phyloP scores from a whole-genome alignment of 1,139 yeast genomes.

The Wickerhamomyces sp. region DNA sequence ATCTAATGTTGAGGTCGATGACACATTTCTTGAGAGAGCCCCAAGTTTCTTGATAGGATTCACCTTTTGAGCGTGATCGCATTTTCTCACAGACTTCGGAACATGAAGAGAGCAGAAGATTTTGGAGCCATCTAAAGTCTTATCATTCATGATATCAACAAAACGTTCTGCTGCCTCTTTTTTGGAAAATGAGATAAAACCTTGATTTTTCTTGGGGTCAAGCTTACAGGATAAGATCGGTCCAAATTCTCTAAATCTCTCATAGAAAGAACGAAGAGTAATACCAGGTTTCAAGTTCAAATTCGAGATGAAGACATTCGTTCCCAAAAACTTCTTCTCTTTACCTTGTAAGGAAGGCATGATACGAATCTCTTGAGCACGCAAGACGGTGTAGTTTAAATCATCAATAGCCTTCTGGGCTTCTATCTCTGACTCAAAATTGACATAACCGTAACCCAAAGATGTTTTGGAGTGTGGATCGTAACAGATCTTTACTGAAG shows the following conservation, averaged over 20 bases:
- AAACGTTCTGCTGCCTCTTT: constrained; percentile 35
- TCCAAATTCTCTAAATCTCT: constrained; percentile 36
- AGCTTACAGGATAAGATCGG: constrained; percentile 41
- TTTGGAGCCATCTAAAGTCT: constrained; percentile 25
- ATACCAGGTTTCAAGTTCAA: constrained; percentile 23
- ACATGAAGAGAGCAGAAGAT: constrained; percentile 39
- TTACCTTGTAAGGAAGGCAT: constrained; percentile 45
- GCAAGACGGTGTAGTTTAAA: constrained; percentile 37
- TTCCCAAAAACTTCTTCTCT: constrained; percentile 26
- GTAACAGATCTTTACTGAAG: constrained; percentile 43
- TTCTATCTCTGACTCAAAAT: constrained; percentile 32
- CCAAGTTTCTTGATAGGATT: background rate
- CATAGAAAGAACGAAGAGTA: constrained; percentile 38
- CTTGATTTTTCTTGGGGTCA: constrained; percentile 36
- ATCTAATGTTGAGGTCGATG: constrained; percentile 18
- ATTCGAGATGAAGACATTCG: constrained; percentile 36
- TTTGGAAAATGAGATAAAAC: constrained; percentile 39
- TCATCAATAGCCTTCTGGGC: constrained; percentile 39
- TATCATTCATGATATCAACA: constrained; percentile 31
- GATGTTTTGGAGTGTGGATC: constrained; percentile 34
- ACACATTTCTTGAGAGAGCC: background rate
- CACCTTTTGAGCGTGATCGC: constrained; percentile 7
- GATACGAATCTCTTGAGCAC: constrained; percentile 41
- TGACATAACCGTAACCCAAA: constrained; percentile 48
- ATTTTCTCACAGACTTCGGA: constrained; percentile 32